Conservation (phyloP, 108 stramenopile species). For the Cyclotella kingstonii region DNA sequence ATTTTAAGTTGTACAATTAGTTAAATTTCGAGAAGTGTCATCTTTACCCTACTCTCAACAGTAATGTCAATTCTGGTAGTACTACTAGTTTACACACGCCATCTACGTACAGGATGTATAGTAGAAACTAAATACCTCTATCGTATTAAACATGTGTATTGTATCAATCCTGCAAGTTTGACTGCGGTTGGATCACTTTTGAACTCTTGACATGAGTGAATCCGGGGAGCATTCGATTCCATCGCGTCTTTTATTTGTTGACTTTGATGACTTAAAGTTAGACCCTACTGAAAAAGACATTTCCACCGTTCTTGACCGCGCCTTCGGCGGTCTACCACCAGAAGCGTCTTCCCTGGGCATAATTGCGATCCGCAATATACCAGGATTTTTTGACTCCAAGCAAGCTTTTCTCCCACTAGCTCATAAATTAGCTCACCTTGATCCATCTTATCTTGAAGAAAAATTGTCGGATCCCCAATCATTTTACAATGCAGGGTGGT, state of each 20-base stretch:
- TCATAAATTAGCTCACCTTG: constrained; percentile 73
- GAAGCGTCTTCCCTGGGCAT: constrained; percentile 59
- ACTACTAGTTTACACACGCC: no score
- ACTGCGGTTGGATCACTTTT: no score
- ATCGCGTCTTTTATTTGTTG: constrained; percentile 46
- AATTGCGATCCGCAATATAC: constrained; percentile 80
- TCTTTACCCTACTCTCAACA: no score
- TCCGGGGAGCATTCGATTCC: neutral
- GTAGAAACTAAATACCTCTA: no score
- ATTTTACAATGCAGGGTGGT: constrained; percentile 91
- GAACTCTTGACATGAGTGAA: no score
- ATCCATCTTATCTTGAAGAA: constrained; percentile 48
- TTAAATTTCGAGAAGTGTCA: no score
- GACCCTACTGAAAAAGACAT: constrained; percentile 19
- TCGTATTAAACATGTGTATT: no score
- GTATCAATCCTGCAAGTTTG: no score
- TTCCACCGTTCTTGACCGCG: constrained; percentile 42
- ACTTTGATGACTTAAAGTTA: constrained; percentile 42
- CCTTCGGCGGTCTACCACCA: constrained; percentile 41
- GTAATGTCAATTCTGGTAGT: no score
- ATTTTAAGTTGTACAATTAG: no score
- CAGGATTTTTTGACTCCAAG: constrained; percentile 74
- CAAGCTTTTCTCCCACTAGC: constrained; percentile 62
- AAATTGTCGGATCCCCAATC: constrained; percentile 64
- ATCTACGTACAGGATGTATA: no score